phyloP scores from a whole-genome alignment of 768 basidiomycete species.

The Collybia mongolica region DNA sequence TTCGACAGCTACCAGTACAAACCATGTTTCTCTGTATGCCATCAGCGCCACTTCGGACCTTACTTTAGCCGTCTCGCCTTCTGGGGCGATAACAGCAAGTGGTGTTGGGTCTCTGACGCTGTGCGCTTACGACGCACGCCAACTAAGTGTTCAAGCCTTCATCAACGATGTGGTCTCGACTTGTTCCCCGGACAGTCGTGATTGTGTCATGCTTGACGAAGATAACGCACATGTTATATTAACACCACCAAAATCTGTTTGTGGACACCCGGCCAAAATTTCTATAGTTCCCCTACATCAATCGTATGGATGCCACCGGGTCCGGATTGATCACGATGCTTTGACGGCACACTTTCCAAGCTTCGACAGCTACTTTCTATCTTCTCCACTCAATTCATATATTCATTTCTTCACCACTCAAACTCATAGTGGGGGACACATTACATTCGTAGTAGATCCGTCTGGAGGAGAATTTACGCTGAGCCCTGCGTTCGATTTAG shows the following conservation, averaged over 20 bases:
- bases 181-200: not conserved
- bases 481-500: conserved; percentile 23
- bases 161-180: conserved; percentile 12
- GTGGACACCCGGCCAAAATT: not conserved
- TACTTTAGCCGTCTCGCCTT: conserved; percentile 21
- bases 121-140: conserved; percentile 16
- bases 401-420: conserved; percentile 12
- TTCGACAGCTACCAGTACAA: conserved; percentile 16
- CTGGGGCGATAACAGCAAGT: conserved; percentile 22
- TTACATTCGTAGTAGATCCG: conserved; percentile 1
- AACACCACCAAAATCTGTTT: not conserved
- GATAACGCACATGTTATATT: not conserved
- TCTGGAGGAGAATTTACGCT: conserved; percentile 19
- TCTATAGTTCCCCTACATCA: not conserved
- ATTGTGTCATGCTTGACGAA: not conserved
- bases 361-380: conserved; percentile 14
- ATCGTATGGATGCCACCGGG: not conserved
- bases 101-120: conserved; percentile 28
- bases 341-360: conserved; percentile 8
- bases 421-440: not conserved
- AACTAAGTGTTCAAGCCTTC: conserved; percentile 6
- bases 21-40: conserved; percentile 23
- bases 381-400: conserved; percentile 9
- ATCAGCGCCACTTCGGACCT: conserved; percentile 26
- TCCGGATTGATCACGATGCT: conserved; percentile 1